Evolutionary conservation across 495 filamentous ascomycete species (phyloP), one percentile per base, ranked within the genome.

Genomic region (Tricharina praecox): DNA sequence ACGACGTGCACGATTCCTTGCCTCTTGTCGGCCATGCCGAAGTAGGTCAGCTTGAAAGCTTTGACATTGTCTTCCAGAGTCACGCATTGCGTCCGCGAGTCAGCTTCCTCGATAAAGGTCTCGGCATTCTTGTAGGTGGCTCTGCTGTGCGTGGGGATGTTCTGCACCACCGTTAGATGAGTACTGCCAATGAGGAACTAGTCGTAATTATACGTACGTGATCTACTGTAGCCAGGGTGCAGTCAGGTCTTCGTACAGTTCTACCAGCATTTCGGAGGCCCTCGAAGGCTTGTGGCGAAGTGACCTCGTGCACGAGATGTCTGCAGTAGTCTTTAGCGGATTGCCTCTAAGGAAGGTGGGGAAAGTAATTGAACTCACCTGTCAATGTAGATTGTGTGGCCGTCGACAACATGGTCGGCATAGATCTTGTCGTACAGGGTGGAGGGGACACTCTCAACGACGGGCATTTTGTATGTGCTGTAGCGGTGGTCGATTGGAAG

Each of bases 1-100:
- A 97, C 94, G 59, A 97, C 81, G 65, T 97, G 90, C 34, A 97
- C 90, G 61, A 97, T 97, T 54, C 90, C 90, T 68, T 97, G 90
- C 24, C 90, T 75, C 70, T 93, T 93, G 66, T 96, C 90, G 33
- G 78, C 85, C 50, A 97, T 77, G 43, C 90, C 90, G 56, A 97
- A 97, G 67, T 95, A 97, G 60, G 90, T 95, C 60, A 97, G 73
- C 53, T 82, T 85, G 54, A 95, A 95, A 47, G 85, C 81, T 67
- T 93, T 92, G 50, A 97, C 90, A 59, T 97, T 97, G 50, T 95
- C 77, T 64, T 97, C 90, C 24, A 97, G 77, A 32, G 90, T 97
- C 52, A 85, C 73, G 66, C 86, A 94, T 73, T 97, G 90, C 40
- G 78, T 73, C 48, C 88, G 77, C 40, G 88, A 95, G 63, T 97